Evolutionary conservation across 2,329 filamentous ascomycete species (phyloP), one percentile per base, ranked within the genome.

Genomic region (Diatrype stigma): DNA sequence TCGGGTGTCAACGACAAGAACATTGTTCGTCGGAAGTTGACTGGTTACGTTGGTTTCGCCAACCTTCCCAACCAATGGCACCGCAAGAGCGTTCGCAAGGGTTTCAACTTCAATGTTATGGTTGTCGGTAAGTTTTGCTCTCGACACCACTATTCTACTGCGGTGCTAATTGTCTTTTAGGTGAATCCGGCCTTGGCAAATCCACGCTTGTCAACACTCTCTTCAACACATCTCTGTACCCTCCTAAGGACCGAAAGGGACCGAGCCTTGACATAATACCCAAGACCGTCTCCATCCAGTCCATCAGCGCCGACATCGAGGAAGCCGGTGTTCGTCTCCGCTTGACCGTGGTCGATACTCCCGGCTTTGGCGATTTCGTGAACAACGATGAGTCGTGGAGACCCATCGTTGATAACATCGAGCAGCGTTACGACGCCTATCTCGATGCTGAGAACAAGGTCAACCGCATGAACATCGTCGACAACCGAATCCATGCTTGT

Each of bases 81-180:
- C 81, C 93, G 94, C 74, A 99, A 99, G 87, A 96, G 92, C 84
- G 94, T 99, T 67, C 90, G 94, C 70, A 99, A 99, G 77, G 94
- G 94, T 56, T 99, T 99, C 84, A 99, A 97, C 84, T 99, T 99
- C 82, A 99, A 99, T 71, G 94, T 99, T 63, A 99, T 99, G 94
- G 94, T 99, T 74, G 94, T 99, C 75, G 94, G 94, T 97, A 81
- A 69, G 92, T 55, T 37, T 4, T 12, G 2, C 30, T 7, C 19
- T 42, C 28, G 46, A 16, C 38, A 23, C 14, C 6, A 12, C 30
- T 8, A 23, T 26, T 26, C 30, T 35, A 8, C 3, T 21, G 45
- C 49, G 35, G 45, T 17, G 47, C 47, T 50, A 55, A 55, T 10
- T 17, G 48, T 42, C 53, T 37, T 45, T 21, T 61, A 97, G 94